Base-by-base conservation (phyloP, 768 basidiomycete species). In the Amanita muscaria region DNA sequence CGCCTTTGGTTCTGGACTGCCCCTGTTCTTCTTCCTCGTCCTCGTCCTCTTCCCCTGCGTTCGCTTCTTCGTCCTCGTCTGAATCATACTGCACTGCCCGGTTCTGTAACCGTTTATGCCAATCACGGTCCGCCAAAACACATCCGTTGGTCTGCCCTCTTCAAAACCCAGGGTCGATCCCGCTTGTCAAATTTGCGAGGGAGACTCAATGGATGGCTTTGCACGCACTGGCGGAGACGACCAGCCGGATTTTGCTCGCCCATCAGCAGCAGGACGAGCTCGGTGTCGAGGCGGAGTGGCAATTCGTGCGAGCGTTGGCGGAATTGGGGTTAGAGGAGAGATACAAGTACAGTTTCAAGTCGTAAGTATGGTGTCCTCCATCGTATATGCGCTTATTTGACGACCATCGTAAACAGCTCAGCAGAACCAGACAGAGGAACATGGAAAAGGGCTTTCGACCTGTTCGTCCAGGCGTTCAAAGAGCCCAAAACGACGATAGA, bases 21-120 rank as follows among this genome's bases (percentile, higher is more conserved):
- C 29, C 44, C 21, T 37, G 36, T 19, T 11, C 44, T 19, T 30
- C 44, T 18, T 11, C 44, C 4, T 44, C 43, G 12, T 36, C 43
- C 6, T 44, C 42, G 4, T 15, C 16, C 12, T 15, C 24, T 30
- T 25, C 31, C 31, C 64, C 74, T 37, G 63, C 78, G 15, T 55
- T 72, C 5, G 88, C 86, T 56, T 62, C 73, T 4, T 61, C 70
- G 3, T 69, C 75, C 8, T 56, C 65, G 7, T 51, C 63, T 0
- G 53, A 60, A 2, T 54, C 62, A 9, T 64, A 59, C 21, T 89
- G 88, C 51, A 68, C 76, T 3, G 73, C 74, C 8, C 70, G 78
- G 34, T 93, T 88, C 64, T 93, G 90, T 66, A 86, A 79, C 48
- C 74, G 87, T 2, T 73, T 88, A 1, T 93, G 90, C 56, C 70